Conservation (phyloP, 2,329 filamentous ascomycete genomes). For the Thermothelomyces thermophilus region DNA sequence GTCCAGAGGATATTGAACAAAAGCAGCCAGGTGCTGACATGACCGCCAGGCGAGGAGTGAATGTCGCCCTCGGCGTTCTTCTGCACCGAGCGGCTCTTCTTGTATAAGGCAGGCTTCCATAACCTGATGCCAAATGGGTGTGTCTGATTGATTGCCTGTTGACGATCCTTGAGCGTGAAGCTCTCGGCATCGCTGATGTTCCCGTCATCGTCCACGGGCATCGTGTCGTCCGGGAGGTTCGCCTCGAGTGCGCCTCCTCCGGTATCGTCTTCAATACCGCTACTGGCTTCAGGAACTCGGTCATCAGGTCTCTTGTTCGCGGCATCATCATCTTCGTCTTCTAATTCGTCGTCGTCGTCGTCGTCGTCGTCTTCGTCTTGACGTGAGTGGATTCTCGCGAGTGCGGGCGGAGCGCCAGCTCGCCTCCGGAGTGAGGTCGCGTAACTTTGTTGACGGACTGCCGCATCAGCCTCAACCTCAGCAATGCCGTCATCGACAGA, state of each 20-base stretch:
- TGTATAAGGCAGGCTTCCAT: conserved; percentile 98
- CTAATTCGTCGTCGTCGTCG: conserved; percentile 26
- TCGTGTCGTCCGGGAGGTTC: conserved; percentile 28
- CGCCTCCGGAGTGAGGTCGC: conserved; percentile 35
- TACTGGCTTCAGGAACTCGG: conserved; percentile 19
- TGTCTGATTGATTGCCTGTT: conserved; percentile 96
- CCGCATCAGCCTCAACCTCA: conserved; percentile 68
- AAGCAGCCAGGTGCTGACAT: conserved; percentile 76
- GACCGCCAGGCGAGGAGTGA: conserved; percentile 84
- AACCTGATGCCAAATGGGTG: conserved; percentile 98
- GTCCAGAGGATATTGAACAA: conserved; percentile 91
- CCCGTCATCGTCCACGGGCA: conserved; percentile 38
- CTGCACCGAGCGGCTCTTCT: conserved; percentile 93
- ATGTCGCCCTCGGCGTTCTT: conserved; percentile 95
- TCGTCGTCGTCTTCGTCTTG: conserved; percentile 24
- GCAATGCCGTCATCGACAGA: conserved; percentile 82
- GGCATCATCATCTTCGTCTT: conserved; percentile 24
- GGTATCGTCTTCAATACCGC: conserved; percentile 7
- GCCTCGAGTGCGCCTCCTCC: conserved; percentile 32
- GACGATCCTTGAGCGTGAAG: conserved; percentile 93
- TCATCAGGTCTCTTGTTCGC: conserved; percentile 20
- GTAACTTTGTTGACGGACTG: conserved; percentile 39
- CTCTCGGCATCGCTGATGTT: conserved; percentile 89
- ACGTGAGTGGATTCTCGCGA: conserved; percentile 28
- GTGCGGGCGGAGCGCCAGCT: conserved; percentile 28